A percentile compares a stretch with the other conserved stretches of the same genome.
These are phyloP conservation scores for Penicillium salamii DNA, from an alignment of 495 filamentous ascomycete genomes.

Conservation along the genomic window DNA sequence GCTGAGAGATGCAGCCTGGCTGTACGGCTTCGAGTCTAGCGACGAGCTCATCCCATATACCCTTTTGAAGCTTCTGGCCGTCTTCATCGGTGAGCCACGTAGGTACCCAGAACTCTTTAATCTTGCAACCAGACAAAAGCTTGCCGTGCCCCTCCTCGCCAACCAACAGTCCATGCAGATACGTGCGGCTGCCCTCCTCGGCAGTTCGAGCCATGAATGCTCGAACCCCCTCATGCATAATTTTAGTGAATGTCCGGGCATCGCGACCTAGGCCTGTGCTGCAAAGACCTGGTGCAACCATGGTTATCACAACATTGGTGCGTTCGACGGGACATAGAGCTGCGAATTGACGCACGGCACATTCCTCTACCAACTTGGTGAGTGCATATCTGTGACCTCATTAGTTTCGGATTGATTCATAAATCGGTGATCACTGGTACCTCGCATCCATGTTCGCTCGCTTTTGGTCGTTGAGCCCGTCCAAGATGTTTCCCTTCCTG, in stretches of 20 bases:
- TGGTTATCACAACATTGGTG: slow-evolving; percentile 40
- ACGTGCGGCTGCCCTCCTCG: slow-evolving; percentile 27
- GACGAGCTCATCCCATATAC: slow-evolving; percentile 37
- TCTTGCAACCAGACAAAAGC: slow-evolving; percentile 18
- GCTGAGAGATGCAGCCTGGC: slow-evolving; percentile 14
- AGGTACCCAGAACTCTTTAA: slow-evolving; percentile 26
- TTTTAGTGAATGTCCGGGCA: slow-evolving; percentile 14
- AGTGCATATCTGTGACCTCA: slow-evolving; percentile 14
- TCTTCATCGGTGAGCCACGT: slow-evolving; percentile 25
- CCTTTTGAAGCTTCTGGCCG: slow-evolving; percentile 34
- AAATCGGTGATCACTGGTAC: not conserved
- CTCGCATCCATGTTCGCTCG: not conserved
- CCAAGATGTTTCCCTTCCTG: not conserved
- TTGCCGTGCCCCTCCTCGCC: slow-evolving; percentile 24
- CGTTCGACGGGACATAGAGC: slow-evolving; percentile 17
- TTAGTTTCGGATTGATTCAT: slow-evolving; percentile 27
- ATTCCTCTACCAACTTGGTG: slow-evolving; percentile 41
- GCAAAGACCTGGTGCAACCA: slow-evolving; percentile 44
- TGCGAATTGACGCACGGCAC: slow-evolving; percentile 31
- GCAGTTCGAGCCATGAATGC: slow-evolving; percentile 20
- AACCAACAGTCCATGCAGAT: slow-evolving; percentile 20
- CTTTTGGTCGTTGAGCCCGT: not conserved
- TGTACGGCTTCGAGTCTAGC: slow-evolving; percentile 12
- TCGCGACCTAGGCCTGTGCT: slow-evolving; percentile 32
- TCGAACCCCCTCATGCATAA: slow-evolving; percentile 6